These are phyloP conservation scores for Trypanosoma cruzi DNA, from an alignment of 208 protist species.

Conservation along the genomic window DNA sequence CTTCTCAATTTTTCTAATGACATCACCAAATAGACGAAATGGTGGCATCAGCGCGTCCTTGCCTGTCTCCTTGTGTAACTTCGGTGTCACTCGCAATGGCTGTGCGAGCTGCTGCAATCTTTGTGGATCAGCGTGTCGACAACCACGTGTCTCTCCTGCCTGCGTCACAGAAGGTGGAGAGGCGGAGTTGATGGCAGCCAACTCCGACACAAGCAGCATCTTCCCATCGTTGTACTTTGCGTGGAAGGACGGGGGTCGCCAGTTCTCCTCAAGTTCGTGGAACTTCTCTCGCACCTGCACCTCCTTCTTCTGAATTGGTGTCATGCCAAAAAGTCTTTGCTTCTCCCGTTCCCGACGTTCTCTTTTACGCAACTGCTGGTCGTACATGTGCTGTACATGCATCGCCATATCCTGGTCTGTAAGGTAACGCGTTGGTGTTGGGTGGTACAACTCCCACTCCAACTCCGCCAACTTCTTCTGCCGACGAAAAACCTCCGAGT, in stretches of 20 bases:
- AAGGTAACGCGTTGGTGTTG: slow-evolving; percentile 31
- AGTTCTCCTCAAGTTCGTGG: slow-evolving; percentile 40
- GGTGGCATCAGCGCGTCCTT: slow-evolving; percentile 33
- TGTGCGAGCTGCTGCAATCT: slow-evolving; percentile 49
- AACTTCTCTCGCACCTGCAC: slow-evolving; percentile 14
- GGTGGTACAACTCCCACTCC: slow-evolving; percentile 65
- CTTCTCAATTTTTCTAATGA: not conserved
- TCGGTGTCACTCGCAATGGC: slow-evolving; percentile 50
- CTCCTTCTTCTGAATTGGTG: slow-evolving; percentile 19
- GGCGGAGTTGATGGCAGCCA: slow-evolving; percentile 6
- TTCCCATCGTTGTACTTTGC: slow-evolving; percentile 53
- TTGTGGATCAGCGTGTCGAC: slow-evolving; percentile 23
- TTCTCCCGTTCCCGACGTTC: slow-evolving; percentile 39
- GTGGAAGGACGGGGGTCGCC: slow-evolving; percentile 56
- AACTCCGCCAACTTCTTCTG: slow-evolving; percentile 63
- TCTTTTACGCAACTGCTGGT: slow-evolving; percentile 48
- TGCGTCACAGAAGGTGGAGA: not conserved
- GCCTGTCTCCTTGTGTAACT: slow-evolving; percentile 31
- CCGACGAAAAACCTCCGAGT: slow-evolving; percentile 64
- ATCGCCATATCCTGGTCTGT: slow-evolving; percentile 33
- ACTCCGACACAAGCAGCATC: slow-evolving; percentile 55
- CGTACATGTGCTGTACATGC: slow-evolving; percentile 76
- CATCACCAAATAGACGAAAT: slow-evolving; percentile 61
- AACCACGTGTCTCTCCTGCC: not conserved
- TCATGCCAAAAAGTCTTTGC: slow-evolving; percentile 40